A percentile compares a stretch with the other conserved stretches of the same genome.
These are phyloP conservation scores for Sordariomycetes sp. DNA, from an alignment of 2,329 filamentous ascomycete species.

Conservation along the genomic window DNA sequence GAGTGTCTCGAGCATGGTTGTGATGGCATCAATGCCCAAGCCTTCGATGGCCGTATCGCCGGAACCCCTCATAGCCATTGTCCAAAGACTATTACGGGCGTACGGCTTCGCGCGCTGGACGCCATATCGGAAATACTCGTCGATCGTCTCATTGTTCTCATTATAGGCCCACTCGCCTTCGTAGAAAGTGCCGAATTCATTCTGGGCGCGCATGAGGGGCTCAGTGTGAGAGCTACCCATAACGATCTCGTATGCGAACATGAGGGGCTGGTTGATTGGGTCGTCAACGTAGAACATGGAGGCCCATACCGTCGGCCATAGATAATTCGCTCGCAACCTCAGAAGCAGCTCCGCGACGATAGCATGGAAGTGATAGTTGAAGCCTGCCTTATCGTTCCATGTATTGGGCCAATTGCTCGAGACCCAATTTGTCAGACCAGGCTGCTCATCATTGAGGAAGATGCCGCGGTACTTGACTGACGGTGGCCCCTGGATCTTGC, in stretches of 20 bases:
- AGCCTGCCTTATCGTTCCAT: slow-evolving; percentile 15
- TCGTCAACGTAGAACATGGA: slow-evolving; percentile 68
- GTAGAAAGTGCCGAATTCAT: slow-evolving; percentile 43
- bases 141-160: slow-evolving; percentile 59
- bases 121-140: slow-evolving; percentile 59
- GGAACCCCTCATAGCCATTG: slow-evolving; percentile 61
- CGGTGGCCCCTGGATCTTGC: slow-evolving; percentile 49
- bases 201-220: slow-evolving; percentile 56
- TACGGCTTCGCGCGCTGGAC: slow-evolving; percentile 56
- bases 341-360: slow-evolving; percentile 64
- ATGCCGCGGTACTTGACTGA: slow-evolving; percentile 60
- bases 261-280: slow-evolving; percentile 55
- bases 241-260: slow-evolving; percentile 66
- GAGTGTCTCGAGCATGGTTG: slow-evolving; percentile 39
- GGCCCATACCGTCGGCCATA: slow-evolving; percentile 67
- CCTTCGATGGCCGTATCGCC: slow-evolving; percentile 44
- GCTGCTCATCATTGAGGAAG: slow-evolving; percentile 64
- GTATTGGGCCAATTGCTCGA: slow-evolving; percentile 5
- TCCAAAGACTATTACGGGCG: slow-evolving; percentile 55
- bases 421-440: slow-evolving; percentile 59
- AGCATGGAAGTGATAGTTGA: slow-evolving; percentile 54
- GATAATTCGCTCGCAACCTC: slow-evolving; percentile 61
- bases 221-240: slow-evolving; percentile 67
- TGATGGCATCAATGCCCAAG: slow-evolving; percentile 5
- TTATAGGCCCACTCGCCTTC: slow-evolving; percentile 61